A percentile compares a stretch with the other conserved stretches of the same genome.
Conservation (phyloP, 306 rosid genomes). For the Ormosia semicastrata region DNA sequence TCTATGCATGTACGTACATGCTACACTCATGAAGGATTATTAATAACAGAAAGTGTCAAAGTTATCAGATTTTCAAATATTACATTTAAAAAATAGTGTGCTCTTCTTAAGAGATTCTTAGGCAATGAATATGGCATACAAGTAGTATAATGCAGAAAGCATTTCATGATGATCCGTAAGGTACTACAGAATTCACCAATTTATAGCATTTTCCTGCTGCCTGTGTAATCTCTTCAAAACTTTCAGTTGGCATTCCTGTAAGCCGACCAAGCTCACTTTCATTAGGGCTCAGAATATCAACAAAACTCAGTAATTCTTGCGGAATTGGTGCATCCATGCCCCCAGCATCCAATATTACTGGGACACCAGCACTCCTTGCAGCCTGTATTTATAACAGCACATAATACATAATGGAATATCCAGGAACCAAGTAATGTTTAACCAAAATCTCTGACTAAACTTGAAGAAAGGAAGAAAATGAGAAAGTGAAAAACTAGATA, state of each 20-base stretch:
- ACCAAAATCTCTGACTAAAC: background rate
- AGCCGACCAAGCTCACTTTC: slow-evolving; percentile 81
- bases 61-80: slow-evolving; percentile 1
- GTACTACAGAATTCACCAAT: slow-evolving; percentile 57
- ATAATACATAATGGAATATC: slow-evolving; percentile 6
- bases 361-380: slow-evolving; percentile 78
- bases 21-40: background rate
- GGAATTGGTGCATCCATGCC: slow-evolving; percentile 79
- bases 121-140: slow-evolving; percentile 1
- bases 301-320: slow-evolving; percentile 55
- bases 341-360: slow-evolving; percentile 85
- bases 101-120: background rate
- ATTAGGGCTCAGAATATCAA: slow-evolving; percentile 88
- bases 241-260: slow-evolving; percentile 69
- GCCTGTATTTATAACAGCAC: slow-evolving; percentile 48
- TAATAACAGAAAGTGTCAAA: background rate
- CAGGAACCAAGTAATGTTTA: background rate
- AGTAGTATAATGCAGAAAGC: background rate
- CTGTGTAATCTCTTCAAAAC: slow-evolving; percentile 58
- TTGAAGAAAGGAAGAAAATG: background rate
- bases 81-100: background rate
- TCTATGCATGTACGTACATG: background rate
- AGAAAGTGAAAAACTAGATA: background rate
- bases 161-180: background rate
- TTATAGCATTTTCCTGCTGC: slow-evolving; percentile 74